phyloP scores from a whole-genome alignment of 75 land plant species.

The Cryptomeria japonica region DNA sequence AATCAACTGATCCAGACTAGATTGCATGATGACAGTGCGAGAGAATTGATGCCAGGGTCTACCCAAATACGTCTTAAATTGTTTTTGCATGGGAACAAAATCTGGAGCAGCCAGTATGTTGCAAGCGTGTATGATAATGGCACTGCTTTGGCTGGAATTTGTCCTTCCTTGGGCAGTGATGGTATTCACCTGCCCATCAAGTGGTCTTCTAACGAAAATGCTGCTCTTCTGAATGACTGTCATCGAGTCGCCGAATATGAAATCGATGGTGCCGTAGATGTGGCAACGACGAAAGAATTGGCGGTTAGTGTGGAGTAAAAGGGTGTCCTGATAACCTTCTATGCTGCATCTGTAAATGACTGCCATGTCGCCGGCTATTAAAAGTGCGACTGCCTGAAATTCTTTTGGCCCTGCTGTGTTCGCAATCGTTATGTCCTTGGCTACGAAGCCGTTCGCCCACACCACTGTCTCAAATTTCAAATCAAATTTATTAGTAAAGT shows the following conservation, averaged over 20 bases:
- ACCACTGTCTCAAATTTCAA: neutral
- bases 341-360: conserved; percentile 7
- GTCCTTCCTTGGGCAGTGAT: conserved; percentile 15
- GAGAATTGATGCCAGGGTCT: conserved; percentile 36
- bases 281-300: conserved; percentile 31
- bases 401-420: conserved; percentile 30
- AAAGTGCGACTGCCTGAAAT: conserved; percentile 38
- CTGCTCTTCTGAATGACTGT: conserved; percentile 43
- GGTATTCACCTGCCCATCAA: conserved; percentile 15
- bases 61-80: no score
- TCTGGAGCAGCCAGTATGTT: neutral
- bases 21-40: conserved; percentile 20
- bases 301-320: conserved; percentile 24
- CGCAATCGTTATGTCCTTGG: conserved; percentile 13
- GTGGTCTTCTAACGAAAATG: conserved; percentile 23
- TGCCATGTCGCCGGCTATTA: neutral
- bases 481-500: no score
- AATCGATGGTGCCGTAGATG: conserved; percentile 44
- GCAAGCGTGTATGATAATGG: conserved; percentile 25
- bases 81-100: neutral
- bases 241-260: conserved; percentile 48
- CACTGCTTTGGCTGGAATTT: conserved; percentile 1
- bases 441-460: conserved; percentile 18
- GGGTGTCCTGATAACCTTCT: conserved; percentile 50
- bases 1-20: neutral